Evolutionary conservation across 345 rosid species (phyloP).

Genomic region (Schrenkiella parvula): DNA sequence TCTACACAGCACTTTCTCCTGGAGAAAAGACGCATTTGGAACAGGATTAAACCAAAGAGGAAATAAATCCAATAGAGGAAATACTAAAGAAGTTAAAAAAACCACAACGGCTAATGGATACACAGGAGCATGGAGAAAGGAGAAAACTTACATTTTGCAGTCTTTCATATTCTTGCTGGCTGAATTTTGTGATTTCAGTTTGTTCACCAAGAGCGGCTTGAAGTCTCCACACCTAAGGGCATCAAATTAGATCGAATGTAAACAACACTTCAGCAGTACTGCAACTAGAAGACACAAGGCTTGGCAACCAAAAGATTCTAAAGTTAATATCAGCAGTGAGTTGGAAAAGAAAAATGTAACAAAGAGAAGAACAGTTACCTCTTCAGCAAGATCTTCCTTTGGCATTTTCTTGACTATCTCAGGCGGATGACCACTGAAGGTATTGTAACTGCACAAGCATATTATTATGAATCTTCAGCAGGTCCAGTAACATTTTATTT

Average conservation of each 20-base stretch:
- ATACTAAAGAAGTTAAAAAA: background rate
- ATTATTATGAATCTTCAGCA: background rate
- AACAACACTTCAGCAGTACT: background rate
- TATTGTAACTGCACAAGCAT: constrained; percentile 65
- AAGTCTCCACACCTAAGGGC: constrained; percentile 89
- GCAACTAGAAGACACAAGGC: constrained; percentile 3
- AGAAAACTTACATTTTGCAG: constrained; percentile 65
- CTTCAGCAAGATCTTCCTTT: constrained; percentile 92
- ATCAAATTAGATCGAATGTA: background rate
- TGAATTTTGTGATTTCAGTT: constrained; percentile 80
- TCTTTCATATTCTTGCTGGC: constrained; percentile 93
- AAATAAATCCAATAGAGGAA: background rate
- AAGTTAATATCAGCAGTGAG: background rate
- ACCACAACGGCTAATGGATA: background rate
- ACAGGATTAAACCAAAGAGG: background rate
- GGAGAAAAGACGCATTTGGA: constrained; percentile 17
- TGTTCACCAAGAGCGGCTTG: constrained; percentile 99
- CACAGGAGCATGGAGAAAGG: background rate
- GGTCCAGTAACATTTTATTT: background rate
- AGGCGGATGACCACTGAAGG: constrained; percentile 93
- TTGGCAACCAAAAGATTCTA: background rate
- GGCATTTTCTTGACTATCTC: constrained; percentile 98
- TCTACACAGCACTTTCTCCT: constrained; percentile 97
- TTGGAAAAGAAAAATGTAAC: background rate
- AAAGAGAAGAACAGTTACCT: constrained; percentile 43